Conservation (phyloP, 306 rosid species). For the Gastrolobium bilobum region DNA sequence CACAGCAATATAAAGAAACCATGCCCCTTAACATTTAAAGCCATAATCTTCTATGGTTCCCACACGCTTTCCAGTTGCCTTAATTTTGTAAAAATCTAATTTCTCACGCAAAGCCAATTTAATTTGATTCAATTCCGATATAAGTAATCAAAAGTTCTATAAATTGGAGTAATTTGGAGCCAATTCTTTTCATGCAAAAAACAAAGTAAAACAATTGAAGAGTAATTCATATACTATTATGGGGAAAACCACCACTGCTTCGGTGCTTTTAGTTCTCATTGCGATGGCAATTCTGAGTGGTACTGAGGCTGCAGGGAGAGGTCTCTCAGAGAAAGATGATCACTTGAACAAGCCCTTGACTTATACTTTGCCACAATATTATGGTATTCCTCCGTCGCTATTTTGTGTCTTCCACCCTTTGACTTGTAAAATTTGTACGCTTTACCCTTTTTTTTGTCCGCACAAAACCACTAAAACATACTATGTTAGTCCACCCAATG, state of each 20-base stretch:
- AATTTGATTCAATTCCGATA: not conserved
- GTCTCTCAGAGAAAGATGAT: constrained; percentile 5
- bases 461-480: too few species aligned
- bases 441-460: too few species aligned
- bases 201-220: not conserved
- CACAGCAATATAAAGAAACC: not conserved
- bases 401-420: too few species aligned
- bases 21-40: not conserved
- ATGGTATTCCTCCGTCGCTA: too few species aligned
- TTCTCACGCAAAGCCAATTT: not conserved
- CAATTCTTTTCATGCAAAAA: constrained; percentile 37
- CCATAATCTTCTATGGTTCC: not conserved
- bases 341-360: too few species aligned
- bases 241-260: constrained; percentile 42
- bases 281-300: constrained; percentile 40
- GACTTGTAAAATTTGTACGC: too few species aligned
- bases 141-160: constrained; percentile 35
- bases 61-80: not conserved
- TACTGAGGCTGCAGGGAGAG: constrained; percentile 45
- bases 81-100: not conserved
- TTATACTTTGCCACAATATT: too few species aligned
- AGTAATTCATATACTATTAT: constrained; percentile 15
- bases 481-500: too few species aligned
- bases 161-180: constrained; percentile 37
- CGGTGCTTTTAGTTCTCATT: constrained; percentile 38